phyloP scores from a whole-genome alignment of 139 green algal genomes.

The Deuterostichococcus epilithicus region DNA sequence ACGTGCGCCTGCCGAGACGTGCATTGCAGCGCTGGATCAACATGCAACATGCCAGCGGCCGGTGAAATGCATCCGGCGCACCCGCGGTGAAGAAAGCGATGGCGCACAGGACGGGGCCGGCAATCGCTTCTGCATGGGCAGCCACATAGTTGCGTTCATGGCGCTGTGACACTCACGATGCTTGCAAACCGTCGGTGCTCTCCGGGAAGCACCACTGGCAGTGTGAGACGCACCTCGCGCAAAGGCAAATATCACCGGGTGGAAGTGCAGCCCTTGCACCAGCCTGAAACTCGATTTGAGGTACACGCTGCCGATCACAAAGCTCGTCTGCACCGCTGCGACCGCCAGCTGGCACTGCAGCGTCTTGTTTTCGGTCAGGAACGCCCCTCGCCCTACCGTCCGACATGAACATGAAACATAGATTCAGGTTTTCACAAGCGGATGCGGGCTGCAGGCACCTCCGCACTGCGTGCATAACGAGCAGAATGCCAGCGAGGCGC shows the following conservation, averaged over 20 bases:
- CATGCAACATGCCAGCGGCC: background rate
- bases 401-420: too few relatives aligned
- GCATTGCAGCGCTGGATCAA: constrained; percentile 9
- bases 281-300: constrained; percentile 35
- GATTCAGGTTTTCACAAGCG: too few relatives aligned
- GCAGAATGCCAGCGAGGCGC: too few relatives aligned
- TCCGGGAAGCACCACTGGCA: too few relatives aligned
- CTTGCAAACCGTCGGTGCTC: too few relatives aligned
- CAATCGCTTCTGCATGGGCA: constrained; percentile 33
- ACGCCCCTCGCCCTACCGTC: background rate
- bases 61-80: background rate
- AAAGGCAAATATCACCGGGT: constrained; percentile 55
- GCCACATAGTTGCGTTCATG: background rate
- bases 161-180: background rate
- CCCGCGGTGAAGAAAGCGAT: constrained; percentile 29
- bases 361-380: constrained; percentile 7
- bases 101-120: constrained; percentile 41
- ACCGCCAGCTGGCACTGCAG: constrained; percentile 52
- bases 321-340: constrained; percentile 42
- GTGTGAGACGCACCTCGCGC: too few relatives aligned
- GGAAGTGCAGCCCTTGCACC: constrained; percentile 31
- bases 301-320: constrained; percentile 56
- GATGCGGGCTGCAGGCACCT: too few relatives aligned
- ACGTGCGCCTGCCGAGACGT: background rate
- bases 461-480: too few relatives aligned